Base-by-base conservation (phyloP, 2,329 filamentous ascomycete genomes). In the Ascocoryne sarcoides region DNA sequence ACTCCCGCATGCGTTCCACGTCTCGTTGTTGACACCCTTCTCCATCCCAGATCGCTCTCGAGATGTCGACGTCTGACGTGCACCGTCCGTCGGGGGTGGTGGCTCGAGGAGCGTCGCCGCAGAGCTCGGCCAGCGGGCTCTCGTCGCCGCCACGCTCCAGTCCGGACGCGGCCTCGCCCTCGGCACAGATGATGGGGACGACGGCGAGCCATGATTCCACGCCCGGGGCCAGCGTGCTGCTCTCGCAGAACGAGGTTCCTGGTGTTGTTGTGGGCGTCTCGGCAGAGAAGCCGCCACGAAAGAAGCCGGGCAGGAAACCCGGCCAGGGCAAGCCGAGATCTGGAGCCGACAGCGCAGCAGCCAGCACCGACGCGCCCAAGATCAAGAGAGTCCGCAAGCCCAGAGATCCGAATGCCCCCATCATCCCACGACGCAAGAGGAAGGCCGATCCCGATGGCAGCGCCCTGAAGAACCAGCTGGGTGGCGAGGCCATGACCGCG, bases 291-390 rank as follows among this genome's bases (percentile, higher is more conserved):
- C 50, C 46, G 14, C 35, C 33, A 18, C 63, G 76, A 4, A 79
- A 79, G 62, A 82, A 81, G 62, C 75, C 76, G 15, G 76, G 76
- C 16, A 71, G 77, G 36, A 82, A 82, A 56, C 75, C 77, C 54
- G 82, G 70, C 55, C 54, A 42, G 57, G 57, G 63, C 12, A 45
- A 66, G 69, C 15, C 61, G 43, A 45, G 35, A 32, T 44, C 21
- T 26, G 45, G 60, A 62, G 42, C 67, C 65, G 57, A 56, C 56
- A 39, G 57, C 61, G 37, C 60, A 63, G 30, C 42, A 57, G 56
- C 40, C 55, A 60, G 64, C 14, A 66, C 71, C 10, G 63, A 64
- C 16, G 59, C 66, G 47, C 48, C 37, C 47, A 63, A 50, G 75
- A 31, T 62, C 39, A 70, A 73, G 43, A 71, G 68, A 47, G 64